Base-by-base conservation (phyloP, 495 filamentous ascomycete species). In the Aspergillus bertholletiae region DNA sequence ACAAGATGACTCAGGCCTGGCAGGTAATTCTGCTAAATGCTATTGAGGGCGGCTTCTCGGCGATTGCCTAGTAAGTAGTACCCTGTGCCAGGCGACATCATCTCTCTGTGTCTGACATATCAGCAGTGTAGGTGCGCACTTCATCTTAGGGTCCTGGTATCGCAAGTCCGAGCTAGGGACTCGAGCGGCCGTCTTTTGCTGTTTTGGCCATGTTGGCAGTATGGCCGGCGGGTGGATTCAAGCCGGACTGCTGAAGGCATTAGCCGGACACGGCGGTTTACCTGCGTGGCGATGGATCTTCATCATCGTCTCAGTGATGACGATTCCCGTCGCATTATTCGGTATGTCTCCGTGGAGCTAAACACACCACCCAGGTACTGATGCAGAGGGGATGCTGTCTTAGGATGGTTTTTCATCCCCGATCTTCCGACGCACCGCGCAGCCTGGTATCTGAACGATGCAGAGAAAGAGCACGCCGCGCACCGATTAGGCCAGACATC, bases 391-490 rank as follows among this genome's bases (percentile, higher is more conserved):
- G n/a, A n/a, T n/a, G n/a, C n/a, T n/a, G n/a, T n/a, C n/a, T 5
- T 24, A 69, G 68, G 68, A 32, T 69, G 66, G 68, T 34, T 71
- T 7, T 71, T 71, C 35, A 71, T 71, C 22, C 68, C 68, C 1
- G 66, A 71, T 46, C 61, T 71, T 0, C 68, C 68, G n/a, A 51
- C 49, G 2, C 68, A 71, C 48, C 61, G 59, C 11, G 59, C 62
- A 5, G 68, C 68, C 0, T 71, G 68, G 68, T 71, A 64, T 57
- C 57, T 71, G 30, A 71, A 37, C 20, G 47, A 41, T n/a, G 68
- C 67, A 35, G 57, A 69, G 46, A 71, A 69, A 22, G 66, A 67
- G 30, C 62, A 71, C 51, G 68, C 68, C 7, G 54, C 58, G 5
- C 35, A 46, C 34, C 56, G 68, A 18, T 60, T 71, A 3, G 68